Percentiles rank a stretch among this genome's conserved stretches.
These are phyloP conservation scores for Diaporthe ampelina DNA, from an alignment of 2,329 filamentous ascomycete species.

Conservation along the genomic window DNA sequence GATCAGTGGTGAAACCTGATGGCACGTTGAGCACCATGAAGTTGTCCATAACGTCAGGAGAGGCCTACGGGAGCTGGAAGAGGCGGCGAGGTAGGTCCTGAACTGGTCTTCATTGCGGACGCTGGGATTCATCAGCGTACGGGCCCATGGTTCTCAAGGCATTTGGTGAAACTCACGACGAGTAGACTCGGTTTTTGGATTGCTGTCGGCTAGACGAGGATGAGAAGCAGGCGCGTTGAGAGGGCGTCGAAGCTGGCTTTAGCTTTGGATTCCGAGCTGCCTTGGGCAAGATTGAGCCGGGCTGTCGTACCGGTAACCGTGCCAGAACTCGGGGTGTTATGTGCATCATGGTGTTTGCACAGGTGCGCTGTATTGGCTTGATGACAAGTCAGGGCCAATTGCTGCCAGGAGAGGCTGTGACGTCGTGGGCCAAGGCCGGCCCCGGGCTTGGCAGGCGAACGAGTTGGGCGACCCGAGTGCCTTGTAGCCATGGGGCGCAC, in stretches of 20 bases:
- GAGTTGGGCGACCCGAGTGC: background rate
- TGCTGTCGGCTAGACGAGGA: constrained; percentile 23
- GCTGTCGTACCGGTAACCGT: constrained; percentile 1
- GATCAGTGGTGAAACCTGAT: constrained; percentile 63
- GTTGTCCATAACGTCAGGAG: constrained; percentile 74
- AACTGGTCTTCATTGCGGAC: constrained; percentile 69
- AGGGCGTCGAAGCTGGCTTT: background rate
- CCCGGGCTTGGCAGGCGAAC: background rate
- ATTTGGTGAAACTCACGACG: constrained; percentile 49
- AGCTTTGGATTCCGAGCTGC: background rate
- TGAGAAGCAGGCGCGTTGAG: constrained; percentile 31
- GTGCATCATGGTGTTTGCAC: constrained; percentile 3
- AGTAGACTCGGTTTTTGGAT: constrained; percentile 47
- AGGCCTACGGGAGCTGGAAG: constrained; percentile 65
- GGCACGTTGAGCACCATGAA: constrained; percentile 70
- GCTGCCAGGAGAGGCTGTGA: background rate
- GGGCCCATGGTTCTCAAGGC: background rate
- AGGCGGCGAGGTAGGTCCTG: constrained; percentile 68
- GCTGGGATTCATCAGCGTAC: constrained; percentile 51
- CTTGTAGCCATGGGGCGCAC: background rate
- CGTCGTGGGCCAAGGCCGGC: background rate
- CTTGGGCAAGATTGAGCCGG: background rate
- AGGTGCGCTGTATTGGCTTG: background rate
- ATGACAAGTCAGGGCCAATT: background rate
- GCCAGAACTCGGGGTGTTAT: background rate